A percentile compares a stretch with the other conserved stretches of the same genome.
phyloP scores from a whole-genome alignment of 352 stramenopile genomes.

The Phytophthora multivora region DNA sequence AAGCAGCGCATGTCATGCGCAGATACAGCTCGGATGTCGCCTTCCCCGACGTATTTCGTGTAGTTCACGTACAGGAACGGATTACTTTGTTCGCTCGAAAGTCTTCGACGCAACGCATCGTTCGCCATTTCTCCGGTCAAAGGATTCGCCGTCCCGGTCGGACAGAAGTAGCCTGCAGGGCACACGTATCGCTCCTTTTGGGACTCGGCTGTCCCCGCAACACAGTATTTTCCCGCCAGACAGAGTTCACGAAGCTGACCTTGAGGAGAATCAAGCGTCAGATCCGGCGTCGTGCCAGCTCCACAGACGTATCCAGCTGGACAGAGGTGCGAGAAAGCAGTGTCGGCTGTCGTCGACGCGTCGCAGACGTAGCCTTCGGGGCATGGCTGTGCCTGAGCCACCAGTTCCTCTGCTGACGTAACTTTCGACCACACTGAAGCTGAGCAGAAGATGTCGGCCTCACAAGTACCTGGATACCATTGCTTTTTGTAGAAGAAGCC shows the following conservation, averaged over 20 bases:
- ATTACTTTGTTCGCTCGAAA: slow-evolving; percentile 68
- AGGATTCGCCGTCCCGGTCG: slow-evolving; percentile 92
- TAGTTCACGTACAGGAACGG: slow-evolving; percentile 75
- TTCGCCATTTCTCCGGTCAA: slow-evolving; percentile 88
- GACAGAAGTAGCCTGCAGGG: slow-evolving; percentile 94
- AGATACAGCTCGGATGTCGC: slow-evolving; percentile 87
- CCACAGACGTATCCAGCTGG: slow-evolving; percentile 93
- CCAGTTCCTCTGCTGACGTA: slow-evolving; percentile 24
- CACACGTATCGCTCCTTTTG: slow-evolving; percentile 84
- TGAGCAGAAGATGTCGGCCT: slow-evolving; percentile 96
- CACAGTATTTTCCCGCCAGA: slow-evolving; percentile 89
- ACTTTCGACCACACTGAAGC: slow-evolving; percentile 32
- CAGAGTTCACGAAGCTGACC: slow-evolving; percentile 92
- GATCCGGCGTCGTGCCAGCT: slow-evolving; percentile 94
- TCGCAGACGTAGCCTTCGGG: slow-evolving; percentile 96
- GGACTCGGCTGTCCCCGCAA: slow-evolving; percentile 82
- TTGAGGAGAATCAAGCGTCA: slow-evolving; percentile 84
- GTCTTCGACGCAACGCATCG: slow-evolving; percentile 84
- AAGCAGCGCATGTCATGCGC: slow-evolving; percentile 93
- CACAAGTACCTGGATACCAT: slow-evolving; percentile 96
- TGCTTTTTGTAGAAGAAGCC: slow-evolving; percentile 90
- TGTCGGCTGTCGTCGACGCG: slow-evolving; percentile 85
- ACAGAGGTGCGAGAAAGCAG: slow-evolving; percentile 78
- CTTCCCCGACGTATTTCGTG: slow-evolving; percentile 91
- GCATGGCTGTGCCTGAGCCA: slow-evolving; percentile 91